Conservation (phyloP, 176 grass and related monocot genomes). For the Microstegium vimineum region DNA sequence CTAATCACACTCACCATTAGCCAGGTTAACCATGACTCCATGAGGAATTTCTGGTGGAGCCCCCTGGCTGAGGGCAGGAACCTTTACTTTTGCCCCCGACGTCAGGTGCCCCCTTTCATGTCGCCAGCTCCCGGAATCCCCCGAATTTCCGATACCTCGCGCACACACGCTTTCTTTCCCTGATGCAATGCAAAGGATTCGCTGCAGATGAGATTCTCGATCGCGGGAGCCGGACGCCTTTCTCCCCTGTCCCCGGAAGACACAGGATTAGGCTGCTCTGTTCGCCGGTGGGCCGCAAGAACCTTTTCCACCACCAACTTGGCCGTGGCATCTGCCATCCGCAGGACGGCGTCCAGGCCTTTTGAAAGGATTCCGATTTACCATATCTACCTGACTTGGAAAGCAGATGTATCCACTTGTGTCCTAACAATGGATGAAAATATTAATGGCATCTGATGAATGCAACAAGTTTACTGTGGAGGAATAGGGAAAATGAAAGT, state of each 20-base stretch:
- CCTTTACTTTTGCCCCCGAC: neutral
- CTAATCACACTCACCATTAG: neutral
- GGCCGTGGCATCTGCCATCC: neutral
- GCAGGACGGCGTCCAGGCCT: neutral
- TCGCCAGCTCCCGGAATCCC: neutral
- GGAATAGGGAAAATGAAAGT: neutral
- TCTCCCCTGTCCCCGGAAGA: conserved; percentile 33
- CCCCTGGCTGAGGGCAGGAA: neutral
- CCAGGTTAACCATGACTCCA: neutral
- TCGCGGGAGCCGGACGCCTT: neutral
- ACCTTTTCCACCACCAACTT: conserved; percentile 14
- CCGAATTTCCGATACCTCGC: neutral
- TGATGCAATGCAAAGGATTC: neutral
- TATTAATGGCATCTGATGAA: neutral
- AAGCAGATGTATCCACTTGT: neutral
- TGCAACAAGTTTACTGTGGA: neutral
- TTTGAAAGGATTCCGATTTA: conserved; percentile 21
- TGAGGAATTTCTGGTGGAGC: neutral
- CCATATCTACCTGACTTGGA: conserved; percentile 11
- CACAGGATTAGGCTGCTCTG: neutral
- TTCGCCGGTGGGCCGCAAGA: neutral
- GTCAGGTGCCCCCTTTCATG: conserved; percentile 5
- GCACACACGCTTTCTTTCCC: neutral
- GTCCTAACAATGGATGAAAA: neutral
- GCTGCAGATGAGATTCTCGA: conserved; percentile 25